Percentiles rank a stretch among this genome's conserved stretches.
Conservation (phyloP, 1,284 basidiomycete genomes). For the Meira miltonrushii region DNA sequence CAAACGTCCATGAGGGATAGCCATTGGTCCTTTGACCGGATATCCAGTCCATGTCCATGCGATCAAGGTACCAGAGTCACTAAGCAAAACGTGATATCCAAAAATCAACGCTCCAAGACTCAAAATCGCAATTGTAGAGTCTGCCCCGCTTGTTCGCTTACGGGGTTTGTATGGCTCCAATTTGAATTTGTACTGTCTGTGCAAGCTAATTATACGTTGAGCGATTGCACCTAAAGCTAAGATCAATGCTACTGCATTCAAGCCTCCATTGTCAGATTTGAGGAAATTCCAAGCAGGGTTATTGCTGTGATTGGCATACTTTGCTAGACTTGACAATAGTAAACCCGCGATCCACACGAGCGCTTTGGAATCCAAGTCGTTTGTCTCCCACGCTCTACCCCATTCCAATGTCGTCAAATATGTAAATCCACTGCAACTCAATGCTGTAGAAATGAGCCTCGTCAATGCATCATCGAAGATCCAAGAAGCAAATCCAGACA, state of each 20-base stretch:
- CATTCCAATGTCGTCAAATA: conserved; percentile 34
- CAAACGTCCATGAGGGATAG: conserved; percentile 67
- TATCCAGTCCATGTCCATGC: conserved; percentile 90
- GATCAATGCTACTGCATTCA: conserved; percentile 24
- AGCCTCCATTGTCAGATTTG: conserved; percentile 41
- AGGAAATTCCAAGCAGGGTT: conserved; percentile 46
- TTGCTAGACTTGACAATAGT: conserved; percentile 30
- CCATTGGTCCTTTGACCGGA: conserved; percentile 60
- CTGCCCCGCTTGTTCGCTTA: background rate
- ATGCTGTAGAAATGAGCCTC: conserved; percentile 27
- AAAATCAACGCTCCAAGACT: conserved; percentile 37
- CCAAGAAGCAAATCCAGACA: conserved; percentile 17
- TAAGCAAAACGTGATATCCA: conserved; percentile 66
- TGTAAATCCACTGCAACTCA: conserved; percentile 25
- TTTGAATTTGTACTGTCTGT: conserved; percentile 68
- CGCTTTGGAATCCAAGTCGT: conserved; percentile 21
- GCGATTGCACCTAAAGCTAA: conserved; percentile 16
- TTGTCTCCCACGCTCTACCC: conserved; percentile 39
- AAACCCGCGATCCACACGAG: conserved; percentile 40
- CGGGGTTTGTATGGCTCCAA: background rate
- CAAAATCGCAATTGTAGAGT: conserved; percentile 17
- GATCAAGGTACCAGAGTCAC: conserved; percentile 75
- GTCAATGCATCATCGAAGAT: conserved; percentile 20
- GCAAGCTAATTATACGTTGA: conserved; percentile 53
- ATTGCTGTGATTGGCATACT: conserved; percentile 49